These are phyloP conservation scores for Verticillium nonalfalfae DNA, from an alignment of 2,329 filamentous ascomycete genomes.

Conservation along the genomic window DNA sequence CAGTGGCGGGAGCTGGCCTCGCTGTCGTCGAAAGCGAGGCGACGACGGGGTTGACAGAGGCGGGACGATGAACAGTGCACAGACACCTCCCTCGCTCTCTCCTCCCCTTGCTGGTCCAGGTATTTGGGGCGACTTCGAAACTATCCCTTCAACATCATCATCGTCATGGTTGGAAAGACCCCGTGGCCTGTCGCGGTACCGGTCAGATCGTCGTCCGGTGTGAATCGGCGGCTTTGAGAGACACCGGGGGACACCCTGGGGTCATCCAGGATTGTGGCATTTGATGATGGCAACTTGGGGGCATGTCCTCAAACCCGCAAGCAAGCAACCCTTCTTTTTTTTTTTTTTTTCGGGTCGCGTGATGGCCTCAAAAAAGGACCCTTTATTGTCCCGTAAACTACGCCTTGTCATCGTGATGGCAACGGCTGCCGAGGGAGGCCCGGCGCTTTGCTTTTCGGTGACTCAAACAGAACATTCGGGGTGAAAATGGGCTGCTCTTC, in stretches of 20 bases:
- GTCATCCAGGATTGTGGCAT: background rate
- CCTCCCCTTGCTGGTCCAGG: background rate
- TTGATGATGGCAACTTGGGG: background rate
- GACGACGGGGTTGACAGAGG: background rate
- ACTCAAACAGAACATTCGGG: background rate
- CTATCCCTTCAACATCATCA: background rate
- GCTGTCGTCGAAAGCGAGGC: background rate
- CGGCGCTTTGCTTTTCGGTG: background rate
- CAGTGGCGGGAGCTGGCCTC: background rate
- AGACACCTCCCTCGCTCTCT: background rate
- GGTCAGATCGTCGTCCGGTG: background rate
- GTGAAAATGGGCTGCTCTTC: background rate
- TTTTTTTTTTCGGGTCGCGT: too few species aligned
- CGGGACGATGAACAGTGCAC: background rate
- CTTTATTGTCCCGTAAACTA: background rate
- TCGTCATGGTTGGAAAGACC: background rate
- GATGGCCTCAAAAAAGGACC: background rate
- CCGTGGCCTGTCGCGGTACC: background rate
- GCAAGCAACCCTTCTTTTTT: background rate
- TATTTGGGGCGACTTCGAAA: background rate
- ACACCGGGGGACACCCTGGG: background rate
- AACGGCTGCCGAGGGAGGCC: background rate
- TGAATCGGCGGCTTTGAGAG: background rate
- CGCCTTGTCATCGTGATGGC: background rate
- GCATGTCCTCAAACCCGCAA: background rate